Evolutionary conservation across 495 filamentous ascomycete species (phyloP).

Genomic region (Amniculicola lignicola): DNA sequence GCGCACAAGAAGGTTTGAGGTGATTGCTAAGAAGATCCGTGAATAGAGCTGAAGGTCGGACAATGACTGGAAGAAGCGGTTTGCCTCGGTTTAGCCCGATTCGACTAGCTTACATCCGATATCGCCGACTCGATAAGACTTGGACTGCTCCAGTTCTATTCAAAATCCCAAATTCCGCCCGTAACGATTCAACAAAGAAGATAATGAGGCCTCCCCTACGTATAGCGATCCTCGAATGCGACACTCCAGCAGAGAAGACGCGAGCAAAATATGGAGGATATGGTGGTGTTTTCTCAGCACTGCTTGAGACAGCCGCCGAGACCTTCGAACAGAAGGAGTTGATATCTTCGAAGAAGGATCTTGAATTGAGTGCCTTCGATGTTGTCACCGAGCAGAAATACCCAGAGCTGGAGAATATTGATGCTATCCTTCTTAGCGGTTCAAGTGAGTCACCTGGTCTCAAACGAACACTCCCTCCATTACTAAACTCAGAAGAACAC

Average conservation of each 20-base stretch:
- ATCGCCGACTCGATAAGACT: too few relatives aligned
- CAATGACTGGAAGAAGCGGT: too few relatives aligned
- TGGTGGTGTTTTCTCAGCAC: conserved; percentile 63
- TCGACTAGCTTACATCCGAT: too few relatives aligned
- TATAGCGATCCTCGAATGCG: conserved; percentile 81
- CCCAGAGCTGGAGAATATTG: conserved; percentile 67
- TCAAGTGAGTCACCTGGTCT: conserved; percentile 48
- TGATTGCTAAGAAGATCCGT: too few relatives aligned
- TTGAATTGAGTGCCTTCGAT: conserved; percentile 65
- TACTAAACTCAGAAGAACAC: conserved; percentile 42
- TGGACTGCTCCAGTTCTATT: too few relatives aligned
- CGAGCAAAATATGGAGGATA: conserved; percentile 67
- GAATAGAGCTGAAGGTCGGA: too few relatives aligned
- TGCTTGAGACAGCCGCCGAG: conserved; percentile 56
- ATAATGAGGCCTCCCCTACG: conserved; percentile 57
- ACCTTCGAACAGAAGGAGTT: conserved; percentile 43
- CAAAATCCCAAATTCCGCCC: too few relatives aligned
- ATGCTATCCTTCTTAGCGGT: conserved; percentile 79
- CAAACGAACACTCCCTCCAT: not conserved
- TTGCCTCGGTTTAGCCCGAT: too few relatives aligned
- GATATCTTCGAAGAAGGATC: conserved; percentile 38
- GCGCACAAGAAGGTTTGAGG: too few relatives aligned
- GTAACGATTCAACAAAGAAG: too few relatives aligned
- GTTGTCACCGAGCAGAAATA: conserved; percentile 62
- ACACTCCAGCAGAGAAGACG: conserved; percentile 59